Evolutionary conservation across 2,329 filamentous ascomycete genomes (phyloP).

Genomic region (Ophiocordyceps sinensis): DNA sequence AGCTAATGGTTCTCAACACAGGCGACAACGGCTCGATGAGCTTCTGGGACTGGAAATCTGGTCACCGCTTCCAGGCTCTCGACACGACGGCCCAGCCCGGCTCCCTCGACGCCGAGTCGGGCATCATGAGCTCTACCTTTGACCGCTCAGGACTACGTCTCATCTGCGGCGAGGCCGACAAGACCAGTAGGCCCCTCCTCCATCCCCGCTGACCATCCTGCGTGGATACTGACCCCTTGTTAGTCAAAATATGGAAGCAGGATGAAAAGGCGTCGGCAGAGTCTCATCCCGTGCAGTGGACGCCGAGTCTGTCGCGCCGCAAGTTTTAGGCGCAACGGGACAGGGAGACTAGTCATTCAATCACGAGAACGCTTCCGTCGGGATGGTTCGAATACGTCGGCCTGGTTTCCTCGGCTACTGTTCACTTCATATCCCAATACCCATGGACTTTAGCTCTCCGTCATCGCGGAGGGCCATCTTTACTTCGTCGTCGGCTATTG

Average conservation of each 20-base stretch:
- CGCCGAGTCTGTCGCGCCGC: constrained; percentile 61
- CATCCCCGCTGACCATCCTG: not conserved
- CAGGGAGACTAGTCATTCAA: not conserved
- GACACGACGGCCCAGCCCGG: constrained; percentile 92
- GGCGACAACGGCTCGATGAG: constrained; percentile 88
- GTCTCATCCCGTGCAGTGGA: constrained; percentile 86
- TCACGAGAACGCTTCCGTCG: not conserved
- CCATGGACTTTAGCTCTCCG: constrained; percentile 68
- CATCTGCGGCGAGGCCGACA: constrained; percentile 91
- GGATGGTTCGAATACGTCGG: not conserved
- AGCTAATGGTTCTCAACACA: constrained; percentile 4
- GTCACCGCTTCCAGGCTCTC: constrained; percentile 76
- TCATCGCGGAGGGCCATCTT: constrained; percentile 80
- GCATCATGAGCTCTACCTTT: constrained; percentile 88
- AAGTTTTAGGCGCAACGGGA: constrained; percentile 42
- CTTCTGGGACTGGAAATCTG: constrained; percentile 99
- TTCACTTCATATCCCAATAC: constrained; percentile 32
- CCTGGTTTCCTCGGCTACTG: constrained; percentile 8
- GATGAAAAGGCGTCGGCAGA: constrained; percentile 85
- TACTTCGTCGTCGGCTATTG: constrained; percentile 83
- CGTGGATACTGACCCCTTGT: constrained; percentile 9
- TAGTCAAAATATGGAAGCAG: constrained; percentile 90
- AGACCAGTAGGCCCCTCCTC: constrained; percentile 54
- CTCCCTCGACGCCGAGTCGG: constrained; percentile 83
- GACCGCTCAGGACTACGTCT: constrained; percentile 78